These are phyloP conservation scores for Misopates orontium DNA, from an alignment of 257 asterid genomes.

Conservation along the genomic window DNA sequence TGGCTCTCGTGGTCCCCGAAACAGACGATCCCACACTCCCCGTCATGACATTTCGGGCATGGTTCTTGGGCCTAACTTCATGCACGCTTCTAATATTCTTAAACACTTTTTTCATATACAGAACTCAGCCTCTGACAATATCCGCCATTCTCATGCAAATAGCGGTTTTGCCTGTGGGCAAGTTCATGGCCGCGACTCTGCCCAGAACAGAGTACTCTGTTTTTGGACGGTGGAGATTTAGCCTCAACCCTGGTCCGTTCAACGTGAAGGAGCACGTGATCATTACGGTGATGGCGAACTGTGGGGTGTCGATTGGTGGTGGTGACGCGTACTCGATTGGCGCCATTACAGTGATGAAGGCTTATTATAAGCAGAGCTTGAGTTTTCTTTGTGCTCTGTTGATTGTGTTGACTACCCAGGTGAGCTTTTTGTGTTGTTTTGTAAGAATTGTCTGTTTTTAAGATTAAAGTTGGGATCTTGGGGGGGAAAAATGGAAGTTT, in stretches of 20 bases:
- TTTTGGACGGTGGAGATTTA: constrained; percentile 75
- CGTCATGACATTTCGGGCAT: constrained; percentile 93
- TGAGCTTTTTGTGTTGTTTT: constrained; percentile 3
- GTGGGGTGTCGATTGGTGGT: constrained; percentile 96
- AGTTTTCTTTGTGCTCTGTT: constrained; percentile 72
- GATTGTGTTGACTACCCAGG: constrained; percentile 95
- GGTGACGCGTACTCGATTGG: constrained; percentile 99
- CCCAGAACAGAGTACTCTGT: constrained; percentile 44
- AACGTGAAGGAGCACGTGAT: constrained; percentile 91
- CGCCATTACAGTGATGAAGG: constrained; percentile 97
- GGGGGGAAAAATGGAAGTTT: too few species aligned
- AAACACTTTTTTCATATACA: constrained; percentile 88
- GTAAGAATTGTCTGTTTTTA: too few species aligned
- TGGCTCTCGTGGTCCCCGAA: constrained; percentile 95
- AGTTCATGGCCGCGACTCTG: constrained; percentile 86
- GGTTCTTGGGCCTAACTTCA: constrained; percentile 75
- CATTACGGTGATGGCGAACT: constrained; percentile 91
- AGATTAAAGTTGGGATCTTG: too few species aligned
- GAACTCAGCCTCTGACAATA: constrained; percentile 82
- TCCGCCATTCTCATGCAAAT: constrained; percentile 98
- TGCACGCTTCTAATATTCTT: constrained; percentile 75
- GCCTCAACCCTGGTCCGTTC: constrained; percentile 88
- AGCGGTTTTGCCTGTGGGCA: constrained; percentile 72
- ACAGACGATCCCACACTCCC: constrained; percentile 92
- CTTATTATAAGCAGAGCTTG: constrained; percentile 80